Evolutionary conservation across 2,329 filamentous ascomycete species (phyloP).

Genomic region (Allantophomopsis cytisporea): DNA sequence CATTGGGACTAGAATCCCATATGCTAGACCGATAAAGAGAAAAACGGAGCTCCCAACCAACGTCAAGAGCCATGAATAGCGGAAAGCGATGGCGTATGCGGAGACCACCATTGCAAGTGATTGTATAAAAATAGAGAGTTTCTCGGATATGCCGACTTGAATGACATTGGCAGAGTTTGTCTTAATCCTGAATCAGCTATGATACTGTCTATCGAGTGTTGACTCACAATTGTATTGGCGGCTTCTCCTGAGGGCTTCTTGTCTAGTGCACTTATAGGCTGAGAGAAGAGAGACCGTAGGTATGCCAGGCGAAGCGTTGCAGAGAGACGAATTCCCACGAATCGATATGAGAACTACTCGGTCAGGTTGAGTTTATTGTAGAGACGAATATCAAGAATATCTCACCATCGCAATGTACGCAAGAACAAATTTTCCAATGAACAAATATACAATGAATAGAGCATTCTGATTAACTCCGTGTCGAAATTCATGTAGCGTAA

Average conservation of each 20-base stretch:
- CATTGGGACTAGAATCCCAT: constrained; percentile 36
- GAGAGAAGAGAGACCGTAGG: constrained; percentile 45
- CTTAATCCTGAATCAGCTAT: constrained; percentile 31
- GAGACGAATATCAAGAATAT: constrained; percentile 18
- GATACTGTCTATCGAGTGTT: constrained; percentile 18
- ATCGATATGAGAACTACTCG: constrained; percentile 39
- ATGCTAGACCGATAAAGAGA: constrained; percentile 36
- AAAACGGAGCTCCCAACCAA: constrained; percentile 43
- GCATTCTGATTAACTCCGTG: constrained; percentile 28
- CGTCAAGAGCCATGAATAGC: constrained; percentile 42
- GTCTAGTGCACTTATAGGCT: constrained; percentile 56
- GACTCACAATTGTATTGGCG: constrained; percentile 34
- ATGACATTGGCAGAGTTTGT: constrained; percentile 49
- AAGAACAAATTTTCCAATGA: constrained; percentile 49
- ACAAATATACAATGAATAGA: constrained; percentile 59
- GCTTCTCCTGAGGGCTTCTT: constrained; percentile 45
- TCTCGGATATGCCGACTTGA: constrained; percentile 53
- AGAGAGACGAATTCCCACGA: constrained; percentile 48
- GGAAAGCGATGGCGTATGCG: constrained; percentile 39
- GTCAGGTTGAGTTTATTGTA: background rate
- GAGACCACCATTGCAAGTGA: constrained; percentile 36
- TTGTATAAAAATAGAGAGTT: constrained; percentile 44
- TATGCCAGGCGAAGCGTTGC: constrained; percentile 50
- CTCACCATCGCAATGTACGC: constrained; percentile 45
- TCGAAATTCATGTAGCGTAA: constrained; percentile 24